Percentiles rank a stretch among this genome's conserved stretches.
These are phyloP conservation scores for Stramenopiles sp. DNA, from an alignment of 352 stramenopile species.

Conservation along the genomic window DNA sequence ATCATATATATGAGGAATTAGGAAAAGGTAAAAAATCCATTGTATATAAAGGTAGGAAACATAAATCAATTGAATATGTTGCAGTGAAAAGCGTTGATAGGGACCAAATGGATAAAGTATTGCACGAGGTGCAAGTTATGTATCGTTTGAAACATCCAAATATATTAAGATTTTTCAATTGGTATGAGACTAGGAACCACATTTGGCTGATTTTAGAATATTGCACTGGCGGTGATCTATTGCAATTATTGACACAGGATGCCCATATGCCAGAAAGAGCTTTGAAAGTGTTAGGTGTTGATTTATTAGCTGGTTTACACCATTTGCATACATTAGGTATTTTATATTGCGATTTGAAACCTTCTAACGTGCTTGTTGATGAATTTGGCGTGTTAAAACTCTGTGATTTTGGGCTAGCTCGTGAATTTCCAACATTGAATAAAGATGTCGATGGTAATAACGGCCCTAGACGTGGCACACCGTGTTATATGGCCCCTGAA, in stretches of 20 bases:
- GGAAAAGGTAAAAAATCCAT: constrained; percentile 54
- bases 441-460: constrained; percentile 7
- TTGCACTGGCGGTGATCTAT: constrained; percentile 64
- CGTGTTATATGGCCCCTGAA: constrained; percentile 73
- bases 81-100: constrained; percentile 76
- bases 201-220: constrained; percentile 83
- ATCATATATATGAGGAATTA: constrained; percentile 81
- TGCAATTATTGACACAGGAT: constrained; percentile 65
- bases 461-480: constrained; percentile 40
- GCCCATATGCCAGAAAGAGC: constrained; percentile 39
- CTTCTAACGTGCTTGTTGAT: constrained; percentile 67
- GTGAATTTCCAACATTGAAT: constrained; percentile 41
- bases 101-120: constrained; percentile 63
- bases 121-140: constrained; percentile 45
- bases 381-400: constrained; percentile 74
- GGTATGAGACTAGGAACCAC: constrained; percentile 83
- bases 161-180: constrained; percentile 75
- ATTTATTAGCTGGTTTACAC: constrained; percentile 38
- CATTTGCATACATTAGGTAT: constrained; percentile 63
- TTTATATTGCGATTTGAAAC: constrained; percentile 69
- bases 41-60: constrained; percentile 59
- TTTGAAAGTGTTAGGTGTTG: constrained; percentile 34
- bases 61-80: constrained; percentile 56
- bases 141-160: constrained; percentile 55
- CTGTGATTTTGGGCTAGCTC: constrained; percentile 59